These are phyloP conservation scores for Suhomyces panamericanus DNA, from an alignment of 1,139 yeast species.

Conservation along the genomic window DNA sequence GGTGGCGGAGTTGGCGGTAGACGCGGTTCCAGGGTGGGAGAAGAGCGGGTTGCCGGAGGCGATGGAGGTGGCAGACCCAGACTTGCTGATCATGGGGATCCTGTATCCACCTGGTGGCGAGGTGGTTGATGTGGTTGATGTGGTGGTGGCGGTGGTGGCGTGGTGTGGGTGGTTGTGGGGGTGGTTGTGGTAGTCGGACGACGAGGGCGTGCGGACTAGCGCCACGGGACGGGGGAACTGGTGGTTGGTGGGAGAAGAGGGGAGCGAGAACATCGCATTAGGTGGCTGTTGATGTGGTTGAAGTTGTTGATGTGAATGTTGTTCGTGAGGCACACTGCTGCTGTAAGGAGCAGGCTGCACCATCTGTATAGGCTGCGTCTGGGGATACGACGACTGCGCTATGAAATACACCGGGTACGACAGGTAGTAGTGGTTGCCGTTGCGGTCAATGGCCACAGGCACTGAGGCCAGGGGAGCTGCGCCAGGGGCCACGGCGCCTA, in stretches of 20 bases:
- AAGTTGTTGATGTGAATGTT: too few relatives aligned
- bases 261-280: constrained; percentile 17
- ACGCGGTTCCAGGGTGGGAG: constrained; percentile 19
- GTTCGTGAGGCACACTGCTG: too few relatives aligned
- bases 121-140: constrained; percentile 5
- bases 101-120: constrained; percentile 8
- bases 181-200: background rate
- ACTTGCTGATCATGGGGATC: constrained; percentile 10
- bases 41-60: constrained; percentile 25
- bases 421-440: constrained; percentile 38
- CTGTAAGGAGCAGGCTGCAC: background rate
- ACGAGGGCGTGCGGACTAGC: background rate
- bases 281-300: too few relatives aligned
- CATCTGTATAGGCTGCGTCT: constrained; percentile 6
- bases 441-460: constrained; percentile 36
- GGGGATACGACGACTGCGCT: constrained; percentile 21
- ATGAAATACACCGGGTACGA: constrained; percentile 40
- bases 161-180: background rate
- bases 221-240: constrained; percentile 3
- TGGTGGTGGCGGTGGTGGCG: background rate
- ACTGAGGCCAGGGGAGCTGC: constrained; percentile 14
- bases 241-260: constrained; percentile 16
- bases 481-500: too few relatives aligned
- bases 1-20: constrained; percentile 24
- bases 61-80: constrained; percentile 19